phyloP scores from a whole-genome alignment of 768 basidiomycete genomes.

The Mycena kentingensis region DNA sequence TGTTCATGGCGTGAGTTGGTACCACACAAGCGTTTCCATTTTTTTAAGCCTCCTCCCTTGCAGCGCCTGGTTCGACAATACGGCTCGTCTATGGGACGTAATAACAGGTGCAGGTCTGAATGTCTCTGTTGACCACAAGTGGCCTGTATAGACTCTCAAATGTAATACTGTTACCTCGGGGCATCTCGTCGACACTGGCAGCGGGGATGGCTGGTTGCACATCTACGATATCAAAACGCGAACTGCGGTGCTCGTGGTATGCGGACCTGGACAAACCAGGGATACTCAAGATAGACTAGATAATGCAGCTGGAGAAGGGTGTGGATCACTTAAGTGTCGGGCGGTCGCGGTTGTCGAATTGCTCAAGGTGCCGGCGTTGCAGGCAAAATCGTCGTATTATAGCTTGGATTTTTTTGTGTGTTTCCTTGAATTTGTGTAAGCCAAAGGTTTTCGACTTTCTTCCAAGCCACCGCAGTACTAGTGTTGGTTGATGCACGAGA shows the following conservation, averaged over 20 bases:
- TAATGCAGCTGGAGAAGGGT: conserved; percentile 39
- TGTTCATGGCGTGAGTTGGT: conserved; percentile 71
- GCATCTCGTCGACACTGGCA: conserved; percentile 70
- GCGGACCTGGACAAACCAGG: conserved; percentile 59
- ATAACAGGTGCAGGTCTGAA: conserved; percentile 74
- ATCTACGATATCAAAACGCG: conserved; percentile 64
- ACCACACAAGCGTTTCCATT: not conserved
- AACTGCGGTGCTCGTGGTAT: conserved; percentile 66
- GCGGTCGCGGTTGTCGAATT: conserved; percentile 69
- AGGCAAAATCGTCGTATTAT: conserved; percentile 3
- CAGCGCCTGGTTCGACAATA: conserved; percentile 81
- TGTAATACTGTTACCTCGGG: conserved; percentile 84
- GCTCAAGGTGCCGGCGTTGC: conserved; percentile 44
- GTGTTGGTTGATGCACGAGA: too few species aligned
- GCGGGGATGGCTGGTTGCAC: conserved; percentile 76
- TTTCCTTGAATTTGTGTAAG: too few species aligned
- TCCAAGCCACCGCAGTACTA: too few species aligned
- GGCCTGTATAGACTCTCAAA: conserved; percentile 70
- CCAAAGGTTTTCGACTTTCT: too few species aligned
- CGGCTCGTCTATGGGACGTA: conserved; percentile 83
- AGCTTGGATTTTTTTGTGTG: too few species aligned
- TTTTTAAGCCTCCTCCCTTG: conserved; percentile 4
- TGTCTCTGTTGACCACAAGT: conserved; percentile 69
- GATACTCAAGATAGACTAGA: conserved; percentile 80
- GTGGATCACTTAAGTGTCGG: conserved; percentile 66